Conservation (phyloP, 225 moss, liverwort and hornwort genomes). For the Physcomitrellopsis africana region DNA sequence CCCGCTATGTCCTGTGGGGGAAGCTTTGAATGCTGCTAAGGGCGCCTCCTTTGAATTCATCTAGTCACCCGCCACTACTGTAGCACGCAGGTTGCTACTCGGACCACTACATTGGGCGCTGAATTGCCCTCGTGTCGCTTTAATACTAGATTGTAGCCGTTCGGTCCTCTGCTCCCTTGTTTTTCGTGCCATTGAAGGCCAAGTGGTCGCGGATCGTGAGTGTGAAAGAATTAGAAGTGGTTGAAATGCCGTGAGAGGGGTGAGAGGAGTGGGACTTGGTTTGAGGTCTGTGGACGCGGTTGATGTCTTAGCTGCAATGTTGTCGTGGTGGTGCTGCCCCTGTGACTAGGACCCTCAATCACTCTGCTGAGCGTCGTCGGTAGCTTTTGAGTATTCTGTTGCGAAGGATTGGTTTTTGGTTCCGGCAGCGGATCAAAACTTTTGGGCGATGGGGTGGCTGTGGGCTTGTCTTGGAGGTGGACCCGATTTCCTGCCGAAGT, state of each 20-base stretch:
- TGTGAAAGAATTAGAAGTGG: not conserved
- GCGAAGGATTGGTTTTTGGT: not conserved
- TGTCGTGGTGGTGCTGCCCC: not conserved
- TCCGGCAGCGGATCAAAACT: not conserved
- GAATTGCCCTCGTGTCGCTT: too few species aligned
- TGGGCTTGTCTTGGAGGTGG: constrained; percentile 65
- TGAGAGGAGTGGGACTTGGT: too few species aligned
- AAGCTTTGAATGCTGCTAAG: constrained; percentile 36
- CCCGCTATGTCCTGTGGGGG: not conserved
- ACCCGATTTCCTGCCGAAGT: constrained; percentile 16
- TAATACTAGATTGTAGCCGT: not conserved
- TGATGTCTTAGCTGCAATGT: not conserved
- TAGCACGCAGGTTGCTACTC: not conserved
- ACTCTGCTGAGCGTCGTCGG: not conserved
- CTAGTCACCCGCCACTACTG: constrained; percentile 10
- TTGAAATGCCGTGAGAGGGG: too few species aligned
- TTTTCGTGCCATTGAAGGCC: not conserved
- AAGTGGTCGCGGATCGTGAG: not conserved
- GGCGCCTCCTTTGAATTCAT: constrained; percentile 5
- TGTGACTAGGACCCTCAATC: not conserved
- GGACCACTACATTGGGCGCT: not conserved
- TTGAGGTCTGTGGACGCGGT: too few species aligned
- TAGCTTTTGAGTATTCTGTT: not conserved
- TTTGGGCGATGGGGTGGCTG: constrained; percentile 55
- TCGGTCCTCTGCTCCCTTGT: not conserved